Evolutionary conservation across 345 rosid genomes (phyloP).

Genomic region (Reutealis trisperma): DNA sequence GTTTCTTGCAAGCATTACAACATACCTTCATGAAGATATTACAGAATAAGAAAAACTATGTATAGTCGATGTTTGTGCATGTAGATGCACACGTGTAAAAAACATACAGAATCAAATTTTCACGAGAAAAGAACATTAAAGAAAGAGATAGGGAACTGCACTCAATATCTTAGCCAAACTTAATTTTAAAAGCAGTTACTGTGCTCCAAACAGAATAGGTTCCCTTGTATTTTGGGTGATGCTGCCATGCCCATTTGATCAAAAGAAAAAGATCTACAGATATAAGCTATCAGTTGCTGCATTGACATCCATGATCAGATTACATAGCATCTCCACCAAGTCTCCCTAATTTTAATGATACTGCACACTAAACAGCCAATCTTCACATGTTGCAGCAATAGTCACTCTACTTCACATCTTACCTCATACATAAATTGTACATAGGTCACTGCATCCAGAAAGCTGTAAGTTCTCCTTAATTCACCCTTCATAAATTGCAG

Average conservation of each 20-base stretch:
- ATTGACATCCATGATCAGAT: no score
- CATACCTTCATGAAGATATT: slow-evolving; percentile 48
- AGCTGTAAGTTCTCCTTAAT: not conserved
- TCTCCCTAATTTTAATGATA: no score
- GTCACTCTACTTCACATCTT: no score
- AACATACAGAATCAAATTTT: not conserved
- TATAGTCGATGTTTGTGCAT: not conserved
- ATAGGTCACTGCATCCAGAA: no score
- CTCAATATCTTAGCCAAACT: not conserved
- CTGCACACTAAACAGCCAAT: no score
- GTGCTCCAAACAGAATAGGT: not conserved
- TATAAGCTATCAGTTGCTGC: no score
- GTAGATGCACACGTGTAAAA: not conserved
- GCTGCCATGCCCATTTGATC: no score
- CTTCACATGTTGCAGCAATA: no score
- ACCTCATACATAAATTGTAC: no score
- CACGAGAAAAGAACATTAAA: not conserved
- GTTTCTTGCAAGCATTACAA: slow-evolving; percentile 76
- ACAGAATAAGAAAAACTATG: slow-evolving; percentile 15
- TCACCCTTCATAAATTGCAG: slow-evolving; percentile 2
- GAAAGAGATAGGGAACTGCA: not conserved
- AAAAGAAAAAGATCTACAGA: no score
- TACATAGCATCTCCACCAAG: no score
- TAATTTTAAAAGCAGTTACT: not conserved
- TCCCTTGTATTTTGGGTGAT: no score